Evolutionary conservation across 805 yeast genomes (phyloP).

Genomic region (Monosporozyma solicola): DNA sequence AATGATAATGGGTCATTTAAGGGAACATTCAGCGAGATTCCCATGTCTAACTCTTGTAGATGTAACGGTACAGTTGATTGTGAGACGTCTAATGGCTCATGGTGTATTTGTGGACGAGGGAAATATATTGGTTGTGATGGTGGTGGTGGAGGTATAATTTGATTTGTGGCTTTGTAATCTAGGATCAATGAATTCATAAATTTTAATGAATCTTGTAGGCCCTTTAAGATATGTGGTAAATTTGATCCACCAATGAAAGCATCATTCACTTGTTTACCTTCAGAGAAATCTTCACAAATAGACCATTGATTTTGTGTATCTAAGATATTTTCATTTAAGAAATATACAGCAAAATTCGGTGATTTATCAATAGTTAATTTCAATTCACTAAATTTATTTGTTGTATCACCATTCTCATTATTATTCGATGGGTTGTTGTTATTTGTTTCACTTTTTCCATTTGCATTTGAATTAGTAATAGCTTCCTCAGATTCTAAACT

Average conservation of each 20-base stretch:
- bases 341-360: conserved; percentile 74
- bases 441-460: not conserved
- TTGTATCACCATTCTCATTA: conserved; percentile 14
- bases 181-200: conserved; percentile 46
- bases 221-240: conserved; percentile 62
- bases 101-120: conserved; percentile 7
- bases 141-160: conserved; percentile 14
- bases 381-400: conserved; percentile 37
- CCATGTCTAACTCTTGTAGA: conserved; percentile 3
- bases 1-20: not conserved
- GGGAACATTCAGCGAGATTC: not conserved
- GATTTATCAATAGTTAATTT: conserved; percentile 45
- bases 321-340: conserved; percentile 42
- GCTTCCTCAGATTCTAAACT: conserved; percentile 35
- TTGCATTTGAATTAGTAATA: not conserved
- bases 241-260: conserved; percentile 56
- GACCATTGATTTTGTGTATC: conserved; percentile 36
- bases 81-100: conserved; percentile 4
- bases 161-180: conserved; percentile 35
- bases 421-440: not conserved
- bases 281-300: conserved; percentile 75
- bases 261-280: conserved; percentile 68
- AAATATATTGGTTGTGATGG: not conserved
- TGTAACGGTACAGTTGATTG: not conserved
- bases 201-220: conserved; percentile 42